phyloP scores from a whole-genome alignment of 2,329 filamentous ascomycete genomes.

The Talaromyces islandicus region DNA sequence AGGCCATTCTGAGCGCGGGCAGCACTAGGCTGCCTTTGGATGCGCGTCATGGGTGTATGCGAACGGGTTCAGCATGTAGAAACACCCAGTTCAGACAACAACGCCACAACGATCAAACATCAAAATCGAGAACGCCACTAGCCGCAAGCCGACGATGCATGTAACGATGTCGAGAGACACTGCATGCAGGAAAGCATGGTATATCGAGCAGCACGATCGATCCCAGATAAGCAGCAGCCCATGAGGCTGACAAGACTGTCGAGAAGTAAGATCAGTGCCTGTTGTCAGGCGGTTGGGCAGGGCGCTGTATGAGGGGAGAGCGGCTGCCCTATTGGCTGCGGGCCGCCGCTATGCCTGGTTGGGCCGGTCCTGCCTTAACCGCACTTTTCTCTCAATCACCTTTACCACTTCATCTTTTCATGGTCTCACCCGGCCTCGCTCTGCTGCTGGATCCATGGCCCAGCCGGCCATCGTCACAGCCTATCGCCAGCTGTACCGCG shows the following conservation, averaged over 20 bases:
- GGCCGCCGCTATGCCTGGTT: neutral
- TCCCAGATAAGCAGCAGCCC: neutral
- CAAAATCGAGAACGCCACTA: neutral
- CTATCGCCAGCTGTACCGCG: conserved; percentile 54
- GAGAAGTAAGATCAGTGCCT: neutral
- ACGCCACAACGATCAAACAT: neutral
- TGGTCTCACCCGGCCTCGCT: neutral
- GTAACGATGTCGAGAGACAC: neutral
- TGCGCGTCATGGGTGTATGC: conserved; percentile 24
- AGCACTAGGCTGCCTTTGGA: conserved; percentile 16
- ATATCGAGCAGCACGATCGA: neutral
- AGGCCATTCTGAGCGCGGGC: conserved; percentile 28
- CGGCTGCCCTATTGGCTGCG: neutral
- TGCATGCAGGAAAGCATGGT: neutral
- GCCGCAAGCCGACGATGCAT: neutral
- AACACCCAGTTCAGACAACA: neutral
- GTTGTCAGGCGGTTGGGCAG: neutral
- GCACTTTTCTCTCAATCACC: neutral
- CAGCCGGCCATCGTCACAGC: conserved; percentile 39
- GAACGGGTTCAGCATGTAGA: neutral
- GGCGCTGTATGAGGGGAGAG: neutral
- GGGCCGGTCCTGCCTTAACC: neutral
- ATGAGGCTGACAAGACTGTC: neutral
- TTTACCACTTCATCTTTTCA: neutral
- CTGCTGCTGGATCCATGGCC: conserved; percentile 9